Base-by-base conservation (phyloP, 2,329 filamentous ascomycete genomes). In the Penicillium sp. region DNA sequence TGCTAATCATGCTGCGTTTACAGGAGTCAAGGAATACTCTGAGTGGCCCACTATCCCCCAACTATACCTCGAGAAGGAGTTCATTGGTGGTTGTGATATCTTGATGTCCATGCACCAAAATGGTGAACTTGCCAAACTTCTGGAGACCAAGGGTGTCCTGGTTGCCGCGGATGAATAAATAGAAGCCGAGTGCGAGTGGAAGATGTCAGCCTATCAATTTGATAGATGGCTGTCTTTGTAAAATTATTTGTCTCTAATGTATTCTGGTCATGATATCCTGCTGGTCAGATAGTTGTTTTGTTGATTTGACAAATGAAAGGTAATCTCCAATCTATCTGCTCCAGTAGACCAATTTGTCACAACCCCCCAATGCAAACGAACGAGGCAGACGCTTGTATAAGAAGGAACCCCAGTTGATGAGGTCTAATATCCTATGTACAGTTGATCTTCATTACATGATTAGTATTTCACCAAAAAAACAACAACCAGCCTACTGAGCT, bases 11-110 rank as follows among this genome's bases (percentile, higher is more conserved):
- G 16, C 23, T 29, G 27, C 21, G 16, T 57, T 16, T 58, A 44
- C 64, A 92, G 93, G 94, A 51, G 96, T 99, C 80, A 99, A 99
- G 79, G 93, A 99, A 78, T 99, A 94, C 81, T 96, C 92, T 2
- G 94, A 97, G 73, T 99, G 94, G 94, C 94, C 94, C 15, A 99
- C 94, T 21, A 97, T 99, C 73, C 94, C 94, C 7, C 94, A 99
- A 76, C 83, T 99, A 19, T 99, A 97, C 77, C 82, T 99, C 50
- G 86, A 95, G 62, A 93, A 93, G 79, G 93, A 99, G 74, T 99
- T 99, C 73, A 82, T 99, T 46, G 94, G 94, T 54, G 94, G 94
- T n/a, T 97, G 92, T 74, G 94, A 99, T 76, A 99, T 99, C 63
- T 76, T 99, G 67, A 88, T 97, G 74, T 89, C 88, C 2, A 97